These are phyloP conservation scores for Wickerhamiella vanderwaltii DNA, from an alignment of 805 yeast species.

Conservation along the genomic window DNA sequence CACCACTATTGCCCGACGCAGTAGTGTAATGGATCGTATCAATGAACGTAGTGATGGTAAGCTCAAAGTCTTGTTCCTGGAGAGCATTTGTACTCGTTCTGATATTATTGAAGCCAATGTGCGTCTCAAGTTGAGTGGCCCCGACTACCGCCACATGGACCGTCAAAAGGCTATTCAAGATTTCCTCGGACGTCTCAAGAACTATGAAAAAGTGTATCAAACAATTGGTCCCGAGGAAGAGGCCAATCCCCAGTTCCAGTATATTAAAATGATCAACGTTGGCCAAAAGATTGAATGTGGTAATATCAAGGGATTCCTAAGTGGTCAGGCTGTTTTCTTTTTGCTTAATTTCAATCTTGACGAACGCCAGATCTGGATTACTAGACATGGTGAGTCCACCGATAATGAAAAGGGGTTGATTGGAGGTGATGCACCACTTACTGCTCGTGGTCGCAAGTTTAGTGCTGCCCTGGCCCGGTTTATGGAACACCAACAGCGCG, in stretches of 20 bases:
- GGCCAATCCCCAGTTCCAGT: conserved; percentile 54
- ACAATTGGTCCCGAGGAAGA: conserved; percentile 72
- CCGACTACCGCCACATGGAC: conserved; percentile 82
- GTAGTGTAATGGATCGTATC: conserved; percentile 38
- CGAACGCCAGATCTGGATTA: conserved; percentile 86
- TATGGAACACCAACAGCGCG: conserved; percentile 54
- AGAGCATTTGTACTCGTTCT: conserved; percentile 75
- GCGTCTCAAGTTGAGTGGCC: conserved; percentile 76
- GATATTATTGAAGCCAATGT: conserved; percentile 72
- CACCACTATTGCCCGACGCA: conserved; percentile 62
- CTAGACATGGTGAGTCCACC: conserved; percentile 86
- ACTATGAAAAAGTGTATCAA: conserved; percentile 83
- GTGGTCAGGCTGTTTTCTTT: conserved; percentile 88
- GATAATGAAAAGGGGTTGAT: conserved; percentile 78
- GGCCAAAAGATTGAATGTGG: conserved; percentile 89
- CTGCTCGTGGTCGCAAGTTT: conserved; percentile 66
- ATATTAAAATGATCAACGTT: conserved; percentile 90
- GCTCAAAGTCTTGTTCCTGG: conserved; percentile 70
- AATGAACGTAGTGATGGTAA: conserved; percentile 31
- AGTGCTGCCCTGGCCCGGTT: conserved; percentile 62
- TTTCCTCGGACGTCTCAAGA: conserved; percentile 64
- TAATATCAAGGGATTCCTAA: conserved; percentile 75
- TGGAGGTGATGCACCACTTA: conserved; percentile 82
- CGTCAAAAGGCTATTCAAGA: conserved; percentile 67
- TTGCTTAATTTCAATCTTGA: conserved; percentile 75